phyloP scores from a whole-genome alignment of 345 rosid genomes.

The Trapa incisa region DNA sequence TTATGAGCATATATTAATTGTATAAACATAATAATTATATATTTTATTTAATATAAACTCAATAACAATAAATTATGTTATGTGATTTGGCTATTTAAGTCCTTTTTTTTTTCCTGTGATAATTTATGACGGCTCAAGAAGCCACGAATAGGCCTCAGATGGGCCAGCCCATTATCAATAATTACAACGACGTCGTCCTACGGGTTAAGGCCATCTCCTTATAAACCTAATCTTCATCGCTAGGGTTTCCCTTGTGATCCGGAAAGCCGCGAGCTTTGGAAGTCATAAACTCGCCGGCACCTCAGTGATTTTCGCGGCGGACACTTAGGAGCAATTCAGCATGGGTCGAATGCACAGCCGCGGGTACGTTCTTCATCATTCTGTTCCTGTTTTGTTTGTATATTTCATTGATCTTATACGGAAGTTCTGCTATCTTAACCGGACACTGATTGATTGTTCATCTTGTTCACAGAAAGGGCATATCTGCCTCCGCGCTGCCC shows the following conservation, averaged over 20 bases:
- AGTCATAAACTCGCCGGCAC: background rate
- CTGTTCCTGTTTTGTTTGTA: background rate
- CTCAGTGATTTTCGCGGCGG: background rate
- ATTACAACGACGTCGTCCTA: background rate
- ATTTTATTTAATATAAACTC: too few relatives aligned
- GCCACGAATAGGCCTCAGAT: too few relatives aligned
- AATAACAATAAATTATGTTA: too few relatives aligned
- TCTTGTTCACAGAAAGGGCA: slow-evolving; percentile 13
- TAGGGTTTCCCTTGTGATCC: background rate
- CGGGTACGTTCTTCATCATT: slow-evolving; percentile 2
- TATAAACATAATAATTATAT: too few relatives aligned
- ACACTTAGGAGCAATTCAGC: background rate
- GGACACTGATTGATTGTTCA: background rate
- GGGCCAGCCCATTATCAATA: background rate
- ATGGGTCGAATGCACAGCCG: slow-evolving; percentile 19
- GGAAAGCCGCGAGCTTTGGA: background rate
- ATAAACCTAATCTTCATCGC: background rate
- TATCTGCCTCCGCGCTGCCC: slow-evolving; percentile 17
- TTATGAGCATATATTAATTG: too few relatives aligned
- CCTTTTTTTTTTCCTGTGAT: too few relatives aligned
- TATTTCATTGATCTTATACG: background rate
- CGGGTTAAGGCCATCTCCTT: background rate
- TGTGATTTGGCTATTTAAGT: too few relatives aligned
- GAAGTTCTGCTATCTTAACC: background rate
- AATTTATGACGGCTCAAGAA: too few relatives aligned